Evolutionary conservation across 1,284 basidiomycete species (phyloP), one percentile per base, ranked within the genome.

Genomic region (Sporisorium scitamineum): DNA sequence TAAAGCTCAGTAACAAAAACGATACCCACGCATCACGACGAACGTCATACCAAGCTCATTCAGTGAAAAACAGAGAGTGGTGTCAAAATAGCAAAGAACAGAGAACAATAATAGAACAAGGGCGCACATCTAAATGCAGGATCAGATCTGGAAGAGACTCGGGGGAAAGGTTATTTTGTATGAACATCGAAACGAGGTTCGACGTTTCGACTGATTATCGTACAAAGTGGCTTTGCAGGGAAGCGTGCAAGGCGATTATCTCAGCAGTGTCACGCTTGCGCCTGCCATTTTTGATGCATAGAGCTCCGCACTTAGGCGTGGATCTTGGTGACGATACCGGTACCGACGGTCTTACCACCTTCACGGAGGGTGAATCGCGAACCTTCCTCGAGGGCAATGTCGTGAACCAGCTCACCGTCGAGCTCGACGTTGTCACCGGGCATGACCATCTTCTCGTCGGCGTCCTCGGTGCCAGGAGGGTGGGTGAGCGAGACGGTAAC

Each of bases 361-460:
- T 99, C 97, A 84, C 97, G 93, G 68, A 99, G 91, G 26, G 97
- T 99, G 89, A 99, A 99, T 88, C 95, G 91, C 79, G 93, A 92
- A 69, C 96, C 95, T 78, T 91, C 89, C 87, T 99, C 96, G 63
- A 94, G 90, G 45, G 95, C 95, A 75, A 97, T 91, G 86, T 97
- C 94, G 85, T 93, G 91, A 32, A 92, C 89, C 47, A 99, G 90
- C 52, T 91, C 89, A 82, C 93, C 94, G 64, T 93, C 88, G 88
- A 99, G 92, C 87, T 97, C 95, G 68, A 99, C 92, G 84, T 97
- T 97, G 88, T 99, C 97, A 82, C 97, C 96, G 58, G 96, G 96
- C 94, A 98, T 97, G 82, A 98, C 93, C 90, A 95, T 86, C 79
- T 87, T 87, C 80, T 87, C 87, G 61, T 86, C 82, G 37, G 84